A percentile compares a stretch with the other conserved stretches of the same genome.
phyloP scores from a whole-genome alignment of 225 moss, liverwort and hornwort genomes.

The Bryoerythrophyllum caledonicum region DNA sequence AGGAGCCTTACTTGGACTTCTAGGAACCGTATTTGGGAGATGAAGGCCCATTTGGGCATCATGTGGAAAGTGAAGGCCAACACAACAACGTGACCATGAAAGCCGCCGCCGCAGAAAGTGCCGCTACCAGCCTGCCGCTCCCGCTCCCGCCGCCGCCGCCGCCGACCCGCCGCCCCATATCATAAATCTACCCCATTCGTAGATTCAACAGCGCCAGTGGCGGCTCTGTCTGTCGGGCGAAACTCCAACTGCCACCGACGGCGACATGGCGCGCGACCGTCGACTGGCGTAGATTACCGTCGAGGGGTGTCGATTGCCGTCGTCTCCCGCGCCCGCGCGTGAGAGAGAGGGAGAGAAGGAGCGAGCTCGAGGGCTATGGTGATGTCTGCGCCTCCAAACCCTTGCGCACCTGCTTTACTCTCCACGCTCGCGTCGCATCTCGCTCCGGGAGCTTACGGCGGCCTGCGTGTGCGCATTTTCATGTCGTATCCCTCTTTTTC shows the following conservation, averaged over 20 bases:
- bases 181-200: too few relatives aligned
- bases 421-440: background rate
- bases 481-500: background rate
- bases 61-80: too few relatives aligned
- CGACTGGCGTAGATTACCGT: background rate
- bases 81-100: background rate
- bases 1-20: too few relatives aligned
- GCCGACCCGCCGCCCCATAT: background rate
- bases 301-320: background rate
- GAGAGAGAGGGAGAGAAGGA: background rate
- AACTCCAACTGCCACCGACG: too few relatives aligned
- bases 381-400: slow-evolving; percentile 21
- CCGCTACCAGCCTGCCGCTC: background rate
- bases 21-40: too few relatives aligned
- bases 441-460: background rate
- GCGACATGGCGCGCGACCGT: too few relatives aligned
- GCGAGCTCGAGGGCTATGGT: slow-evolving; percentile 1
- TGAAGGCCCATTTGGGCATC: too few relatives aligned
- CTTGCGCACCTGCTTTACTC: background rate
- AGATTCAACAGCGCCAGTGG: background rate
- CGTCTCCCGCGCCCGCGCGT: too few relatives aligned
- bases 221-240: too few relatives aligned
- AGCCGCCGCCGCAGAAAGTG: slow-evolving; percentile 3
- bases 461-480: background rate
- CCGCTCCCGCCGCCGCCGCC: slow-evolving; percentile 4